Conservation (phyloP, 1,284 basidiomycete genomes). For the Trametes pubescens region DNA sequence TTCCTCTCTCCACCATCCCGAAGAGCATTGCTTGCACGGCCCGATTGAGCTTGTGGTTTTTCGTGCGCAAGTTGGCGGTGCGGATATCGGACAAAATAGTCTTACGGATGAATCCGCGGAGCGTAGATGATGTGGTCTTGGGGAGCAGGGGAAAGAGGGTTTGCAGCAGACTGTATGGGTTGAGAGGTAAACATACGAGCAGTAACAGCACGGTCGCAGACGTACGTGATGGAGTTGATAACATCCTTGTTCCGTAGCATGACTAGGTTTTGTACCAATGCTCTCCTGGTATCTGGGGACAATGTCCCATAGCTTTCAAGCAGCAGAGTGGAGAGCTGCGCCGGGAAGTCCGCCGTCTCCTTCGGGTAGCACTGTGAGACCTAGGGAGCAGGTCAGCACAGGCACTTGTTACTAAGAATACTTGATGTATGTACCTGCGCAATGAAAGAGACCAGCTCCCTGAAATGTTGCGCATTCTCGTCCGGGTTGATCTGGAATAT, state of each 20-base stretch:
- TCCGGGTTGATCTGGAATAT: slow-evolving; percentile 84
- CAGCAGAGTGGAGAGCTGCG: slow-evolving; percentile 79
- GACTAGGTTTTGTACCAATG: slow-evolving; percentile 88
- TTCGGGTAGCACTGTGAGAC: slow-evolving; percentile 91
- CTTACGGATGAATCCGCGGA: slow-evolving; percentile 89
- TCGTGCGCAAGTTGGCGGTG: slow-evolving; percentile 88
- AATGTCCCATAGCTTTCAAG: slow-evolving; percentile 79
- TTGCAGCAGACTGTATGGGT: slow-evolving; percentile 76
- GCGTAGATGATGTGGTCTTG: slow-evolving; percentile 84
- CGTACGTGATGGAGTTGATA: slow-evolving; percentile 91
- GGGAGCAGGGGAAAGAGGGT: slow-evolving; percentile 94
- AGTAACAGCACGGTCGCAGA: slow-evolving; percentile 26
- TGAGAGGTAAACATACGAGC: slow-evolving; percentile 8
- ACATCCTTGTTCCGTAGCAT: slow-evolving; percentile 94
- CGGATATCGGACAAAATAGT: slow-evolving; percentile 97
- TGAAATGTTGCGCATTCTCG: slow-evolving; percentile 84
- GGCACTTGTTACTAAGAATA: slow-evolving; percentile 10
- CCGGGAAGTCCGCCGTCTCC: slow-evolving; percentile 84
- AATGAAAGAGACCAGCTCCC: slow-evolving; percentile 88
- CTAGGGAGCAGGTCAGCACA: slow-evolving; percentile 46
- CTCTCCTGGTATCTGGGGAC: slow-evolving; percentile 81
- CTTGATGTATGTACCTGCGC: slow-evolving; percentile 64
- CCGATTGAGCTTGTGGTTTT: slow-evolving; percentile 96
- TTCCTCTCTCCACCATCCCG: slow-evolving; percentile 92
- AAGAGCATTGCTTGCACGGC: slow-evolving; percentile 97